Conservation (phyloP, 768 basidiomycete genomes). For the Amanita polypyramis region DNA sequence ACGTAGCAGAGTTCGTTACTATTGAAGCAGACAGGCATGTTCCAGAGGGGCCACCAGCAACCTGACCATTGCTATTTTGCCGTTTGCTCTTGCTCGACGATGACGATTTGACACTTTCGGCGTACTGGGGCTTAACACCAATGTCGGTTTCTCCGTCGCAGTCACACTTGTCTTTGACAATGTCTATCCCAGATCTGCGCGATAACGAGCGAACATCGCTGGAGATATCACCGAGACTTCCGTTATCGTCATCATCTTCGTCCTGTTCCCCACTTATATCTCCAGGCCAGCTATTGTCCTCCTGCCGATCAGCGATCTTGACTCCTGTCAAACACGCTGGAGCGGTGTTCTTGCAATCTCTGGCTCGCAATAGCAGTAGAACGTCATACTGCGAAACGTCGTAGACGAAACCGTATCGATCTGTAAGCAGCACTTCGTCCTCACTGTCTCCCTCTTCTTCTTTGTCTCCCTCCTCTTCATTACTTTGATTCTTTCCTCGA, state of each 20-base stretch:
- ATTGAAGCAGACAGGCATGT: conserved; percentile 15
- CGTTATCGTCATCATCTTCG: conserved; percentile 27
- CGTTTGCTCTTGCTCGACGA: conserved; percentile 43
- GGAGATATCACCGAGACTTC: conserved; percentile 6
- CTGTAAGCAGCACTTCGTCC: conserved; percentile 43
- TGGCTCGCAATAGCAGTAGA: conserved; percentile 61
- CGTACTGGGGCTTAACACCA: neutral
- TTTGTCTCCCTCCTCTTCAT: neutral
- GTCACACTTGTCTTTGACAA: conserved; percentile 35
- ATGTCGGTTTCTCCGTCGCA: conserved; percentile 27
- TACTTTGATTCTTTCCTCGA: neutral
- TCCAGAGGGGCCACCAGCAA: conserved; percentile 14
- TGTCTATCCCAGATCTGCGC: conserved; percentile 26
- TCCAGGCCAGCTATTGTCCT: conserved; percentile 70
- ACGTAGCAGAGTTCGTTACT: conserved; percentile 25
- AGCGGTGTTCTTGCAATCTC: conserved; percentile 62
- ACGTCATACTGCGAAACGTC: conserved; percentile 77
- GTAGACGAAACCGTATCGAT: conserved; percentile 87
- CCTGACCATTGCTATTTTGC: conserved; percentile 21
- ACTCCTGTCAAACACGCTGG: conserved; percentile 83
- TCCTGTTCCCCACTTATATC: conserved; percentile 26
- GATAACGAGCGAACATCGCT: neutral
- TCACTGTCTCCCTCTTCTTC: neutral
- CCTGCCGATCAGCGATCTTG: conserved; percentile 76
- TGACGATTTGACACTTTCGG: conserved; percentile 29